phyloP scores from a whole-genome alignment of 495 filamentous ascomycete species.

The Podospora conica region DNA sequence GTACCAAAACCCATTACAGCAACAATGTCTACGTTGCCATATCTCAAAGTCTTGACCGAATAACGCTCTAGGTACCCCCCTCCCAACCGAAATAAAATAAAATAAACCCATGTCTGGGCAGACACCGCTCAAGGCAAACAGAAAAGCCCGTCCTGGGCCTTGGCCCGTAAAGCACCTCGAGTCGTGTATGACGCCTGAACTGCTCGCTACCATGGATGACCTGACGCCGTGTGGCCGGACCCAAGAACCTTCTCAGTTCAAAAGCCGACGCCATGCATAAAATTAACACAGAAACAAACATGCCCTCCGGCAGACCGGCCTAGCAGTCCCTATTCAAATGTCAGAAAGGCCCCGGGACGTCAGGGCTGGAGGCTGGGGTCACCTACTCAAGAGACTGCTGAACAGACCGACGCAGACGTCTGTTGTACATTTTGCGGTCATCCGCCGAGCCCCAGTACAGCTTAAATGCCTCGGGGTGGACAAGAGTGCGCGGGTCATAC shows the following conservation, averaged over 20 bases:
- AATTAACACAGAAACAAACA: not conserved
- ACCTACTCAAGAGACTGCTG: constrained; percentile 50
- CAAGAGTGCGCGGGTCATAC: constrained; percentile 84
- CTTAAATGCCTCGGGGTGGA: constrained; percentile 79
- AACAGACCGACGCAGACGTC: constrained; percentile 62
- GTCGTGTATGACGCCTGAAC: not conserved
- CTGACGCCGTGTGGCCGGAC: constrained; percentile 9
- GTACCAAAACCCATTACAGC: not conserved
- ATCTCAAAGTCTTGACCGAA: not conserved
- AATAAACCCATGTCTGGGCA: not conserved
- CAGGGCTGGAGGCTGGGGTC: not conserved
- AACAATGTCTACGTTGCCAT: not conserved
- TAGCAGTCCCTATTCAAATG: constrained; percentile 12
- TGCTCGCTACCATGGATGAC: not conserved
- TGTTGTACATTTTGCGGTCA: constrained; percentile 75
- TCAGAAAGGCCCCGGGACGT: not conserved
- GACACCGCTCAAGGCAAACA: not conserved
- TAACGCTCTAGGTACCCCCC: not conserved
- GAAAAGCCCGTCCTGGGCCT: not conserved
- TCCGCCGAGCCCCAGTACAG: constrained; percentile 80
- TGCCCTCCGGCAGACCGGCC: not conserved
- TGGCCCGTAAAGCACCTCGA: constrained; percentile 1
- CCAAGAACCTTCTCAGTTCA: not conserved
- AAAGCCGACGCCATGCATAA: constrained; percentile 7
- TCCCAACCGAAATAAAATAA: not conserved